Percentiles rank a stretch among this genome's conserved stretches.
Conservation (phyloP, 495 filamentous ascomycete species). For the Hypomontagnella monticulosa region DNA sequence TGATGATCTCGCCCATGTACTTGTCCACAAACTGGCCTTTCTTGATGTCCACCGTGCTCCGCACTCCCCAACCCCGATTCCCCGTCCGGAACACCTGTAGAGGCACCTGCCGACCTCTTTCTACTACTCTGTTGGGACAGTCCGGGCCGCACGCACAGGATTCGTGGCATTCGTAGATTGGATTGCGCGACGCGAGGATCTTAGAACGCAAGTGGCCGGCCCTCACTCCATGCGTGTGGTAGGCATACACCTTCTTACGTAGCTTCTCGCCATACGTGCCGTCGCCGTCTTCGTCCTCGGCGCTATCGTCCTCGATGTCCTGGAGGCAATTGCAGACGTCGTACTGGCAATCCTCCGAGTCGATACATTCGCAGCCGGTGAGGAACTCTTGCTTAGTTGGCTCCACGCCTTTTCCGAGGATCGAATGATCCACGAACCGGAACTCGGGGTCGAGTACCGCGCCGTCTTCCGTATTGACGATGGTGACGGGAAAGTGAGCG, state of each 20-base stretch:
- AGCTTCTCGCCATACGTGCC: constrained; percentile 5
- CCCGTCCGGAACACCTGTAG: constrained; percentile 85
- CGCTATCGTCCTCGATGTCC: constrained; percentile 55
- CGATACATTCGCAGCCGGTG: constrained; percentile 62
- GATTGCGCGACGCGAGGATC: constrained; percentile 61
- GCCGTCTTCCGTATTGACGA: constrained; percentile 59
- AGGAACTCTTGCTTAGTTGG: constrained; percentile 59
- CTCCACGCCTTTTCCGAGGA: constrained; percentile 56
- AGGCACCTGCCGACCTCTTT: constrained; percentile 75
- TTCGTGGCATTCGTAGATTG: constrained; percentile 86
- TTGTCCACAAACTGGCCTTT: constrained; percentile 87
- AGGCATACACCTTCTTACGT: constrained; percentile 53
- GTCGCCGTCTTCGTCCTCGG: constrained; percentile 25
- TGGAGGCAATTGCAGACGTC: constrained; percentile 62
- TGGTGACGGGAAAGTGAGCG: constrained; percentile 52
- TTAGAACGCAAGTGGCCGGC: constrained; percentile 55
- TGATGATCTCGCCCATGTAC: constrained; percentile 91
- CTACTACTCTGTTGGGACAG: constrained; percentile 85
- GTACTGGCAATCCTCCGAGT: constrained; percentile 59
- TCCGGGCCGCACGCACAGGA: constrained; percentile 70
- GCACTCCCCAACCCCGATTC: constrained; percentile 84
- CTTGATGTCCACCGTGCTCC: constrained; percentile 71
- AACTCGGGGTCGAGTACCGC: constrained; percentile 59
- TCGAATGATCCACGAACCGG: constrained; percentile 60
- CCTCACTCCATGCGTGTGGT: constrained; percentile 53